phyloP scores from a whole-genome alignment of 73 alveolate genomes.

The Stentor coeruleus region DNA sequence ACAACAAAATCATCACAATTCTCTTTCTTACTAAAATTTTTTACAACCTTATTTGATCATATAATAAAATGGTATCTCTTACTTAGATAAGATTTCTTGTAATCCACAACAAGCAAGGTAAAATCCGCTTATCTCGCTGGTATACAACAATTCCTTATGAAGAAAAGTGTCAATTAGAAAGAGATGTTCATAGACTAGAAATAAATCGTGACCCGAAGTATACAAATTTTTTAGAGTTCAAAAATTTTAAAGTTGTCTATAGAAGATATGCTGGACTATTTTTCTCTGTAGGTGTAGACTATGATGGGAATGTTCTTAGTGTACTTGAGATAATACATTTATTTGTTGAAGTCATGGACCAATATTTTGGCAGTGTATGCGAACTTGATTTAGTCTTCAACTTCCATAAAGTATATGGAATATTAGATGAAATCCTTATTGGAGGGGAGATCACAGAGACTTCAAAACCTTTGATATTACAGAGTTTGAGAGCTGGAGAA shows the following conservation, averaged over 20 bases:
- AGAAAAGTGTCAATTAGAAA: constrained; percentile 60
- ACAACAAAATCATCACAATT: no score
- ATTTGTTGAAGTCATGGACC: constrained; percentile 60
- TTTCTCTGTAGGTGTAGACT: constrained; percentile 95
- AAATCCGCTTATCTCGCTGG: constrained; percentile 94
- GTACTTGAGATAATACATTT: constrained; percentile 87
- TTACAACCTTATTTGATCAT: no score
- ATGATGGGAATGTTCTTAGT: constrained; percentile 95
- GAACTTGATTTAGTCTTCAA: constrained; percentile 98
- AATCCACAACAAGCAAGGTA: constrained; percentile 96
- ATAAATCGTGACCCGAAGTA: constrained; percentile 90
- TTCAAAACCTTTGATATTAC: constrained; percentile 14
- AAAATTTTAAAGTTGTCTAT: constrained; percentile 87
- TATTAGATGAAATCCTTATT: constrained; percentile 93
- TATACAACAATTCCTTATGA: constrained; percentile 65
- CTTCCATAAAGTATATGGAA: constrained; percentile 94
- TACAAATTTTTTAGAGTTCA: constrained; percentile 89
- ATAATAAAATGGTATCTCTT: background rate
- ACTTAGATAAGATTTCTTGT: constrained; percentile 67
- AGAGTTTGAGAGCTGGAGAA: constrained; percentile 22
- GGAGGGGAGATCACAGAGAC: constrained; percentile 74
- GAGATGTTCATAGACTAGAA: constrained; percentile 84
- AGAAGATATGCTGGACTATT: constrained; percentile 96
- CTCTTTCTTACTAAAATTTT: no score
- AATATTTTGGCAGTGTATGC: constrained; percentile 98